Conservation (phyloP, 345 rosid species). For the Streptanthus diversifolius region DNA sequence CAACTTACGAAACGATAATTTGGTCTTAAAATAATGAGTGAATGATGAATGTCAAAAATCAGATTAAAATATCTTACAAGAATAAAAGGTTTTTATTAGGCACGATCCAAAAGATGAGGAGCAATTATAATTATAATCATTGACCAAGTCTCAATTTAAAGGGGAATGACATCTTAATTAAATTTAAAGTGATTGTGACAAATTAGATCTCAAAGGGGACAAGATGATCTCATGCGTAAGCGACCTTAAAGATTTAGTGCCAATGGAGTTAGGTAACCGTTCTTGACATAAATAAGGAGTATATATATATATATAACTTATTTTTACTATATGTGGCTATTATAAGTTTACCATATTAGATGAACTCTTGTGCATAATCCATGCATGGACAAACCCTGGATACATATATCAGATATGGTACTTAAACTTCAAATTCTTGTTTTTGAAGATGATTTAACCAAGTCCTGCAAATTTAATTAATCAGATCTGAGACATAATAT, state of each 20-base stretch:
- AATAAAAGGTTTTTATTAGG: neutral
- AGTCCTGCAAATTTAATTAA: too few species aligned
- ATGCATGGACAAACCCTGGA: too few species aligned
- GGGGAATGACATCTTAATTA: neutral
- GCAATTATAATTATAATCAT: neutral
- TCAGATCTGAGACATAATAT: too few species aligned
- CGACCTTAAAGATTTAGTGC: constrained; percentile 14
- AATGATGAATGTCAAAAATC: neutral
- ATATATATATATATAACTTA: neutral
- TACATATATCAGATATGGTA: too few species aligned
- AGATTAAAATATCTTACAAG: constrained; percentile 4
- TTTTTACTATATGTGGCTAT: neutral
- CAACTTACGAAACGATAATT: neutral
- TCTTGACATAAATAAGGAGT: neutral
- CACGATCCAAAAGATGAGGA: constrained; percentile 9
- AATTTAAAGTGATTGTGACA: constrained; percentile 16
- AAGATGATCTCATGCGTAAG: constrained; percentile 31
- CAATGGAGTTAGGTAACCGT: constrained; percentile 23
- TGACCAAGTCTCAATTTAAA: constrained; percentile 12
- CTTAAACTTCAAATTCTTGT: too few species aligned
- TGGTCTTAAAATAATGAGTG: neutral
- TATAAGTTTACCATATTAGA: neutral
- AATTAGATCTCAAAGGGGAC: constrained; percentile 27
- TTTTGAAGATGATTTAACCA: too few species aligned
- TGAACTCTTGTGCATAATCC: neutral